Evolutionary conservation across 1,284 basidiomycete species (phyloP).

Genomic region (Athelia sp.): DNA sequence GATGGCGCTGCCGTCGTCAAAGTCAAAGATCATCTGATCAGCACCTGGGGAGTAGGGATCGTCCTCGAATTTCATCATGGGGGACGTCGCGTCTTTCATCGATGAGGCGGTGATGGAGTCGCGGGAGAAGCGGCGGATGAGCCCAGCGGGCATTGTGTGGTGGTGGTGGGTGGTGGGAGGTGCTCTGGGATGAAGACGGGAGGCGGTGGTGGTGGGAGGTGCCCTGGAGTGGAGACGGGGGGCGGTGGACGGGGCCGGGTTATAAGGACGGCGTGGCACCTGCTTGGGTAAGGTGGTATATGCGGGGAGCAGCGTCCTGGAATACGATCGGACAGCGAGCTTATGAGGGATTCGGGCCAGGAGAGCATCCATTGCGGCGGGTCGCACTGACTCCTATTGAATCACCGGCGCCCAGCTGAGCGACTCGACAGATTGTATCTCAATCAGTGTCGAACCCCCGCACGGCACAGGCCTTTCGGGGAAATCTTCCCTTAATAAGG

Average conservation of each 20-base stretch:
- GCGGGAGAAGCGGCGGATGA: slow-evolving; percentile 27
- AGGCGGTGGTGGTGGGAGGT: too few relatives aligned
- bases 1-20: slow-evolving; percentile 46
- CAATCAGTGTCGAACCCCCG: too few relatives aligned
- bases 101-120: slow-evolving; percentile 29
- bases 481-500: too few relatives aligned
- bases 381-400: slow-evolving; percentile 30
- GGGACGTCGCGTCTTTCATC: slow-evolving; percentile 33
- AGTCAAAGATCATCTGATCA: slow-evolving; percentile 62
- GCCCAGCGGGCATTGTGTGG: slow-evolving; percentile 32
- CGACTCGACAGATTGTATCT: background rate
- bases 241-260: slow-evolving; percentile 16
- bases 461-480: too few relatives aligned
- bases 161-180: slow-evolving; percentile 9
- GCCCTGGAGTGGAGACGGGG: slow-evolving; percentile 13
- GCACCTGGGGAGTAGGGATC: slow-evolving; percentile 34
- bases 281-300: slow-evolving; percentile 16
- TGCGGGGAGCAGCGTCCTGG: slow-evolving; percentile 11
- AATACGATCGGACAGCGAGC: slow-evolving; percentile 21
- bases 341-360: slow-evolving; percentile 34
- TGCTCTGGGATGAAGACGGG: slow-evolving; percentile 13
- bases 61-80: slow-evolving; percentile 42
- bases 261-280: slow-evolving; percentile 24
- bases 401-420: slow-evolving; percentile 12
- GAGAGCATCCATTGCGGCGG: slow-evolving; percentile 28